Evolutionary conservation across 108 stramenopile species (phyloP), one percentile per base, ranked within the genome.

Genomic region (Nitzschia putrida): DNA sequence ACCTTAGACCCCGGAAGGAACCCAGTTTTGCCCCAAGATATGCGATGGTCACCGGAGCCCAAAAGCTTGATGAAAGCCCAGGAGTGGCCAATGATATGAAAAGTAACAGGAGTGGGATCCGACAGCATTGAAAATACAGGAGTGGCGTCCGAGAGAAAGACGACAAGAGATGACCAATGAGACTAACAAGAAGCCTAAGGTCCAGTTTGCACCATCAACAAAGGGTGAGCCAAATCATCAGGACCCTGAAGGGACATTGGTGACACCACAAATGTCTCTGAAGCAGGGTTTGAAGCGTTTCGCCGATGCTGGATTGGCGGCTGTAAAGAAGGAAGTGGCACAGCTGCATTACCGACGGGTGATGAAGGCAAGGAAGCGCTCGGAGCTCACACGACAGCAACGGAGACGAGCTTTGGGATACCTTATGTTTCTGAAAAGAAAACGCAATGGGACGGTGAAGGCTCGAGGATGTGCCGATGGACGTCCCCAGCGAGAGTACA

Each of bases 381-480:
- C 53, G 0, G 25, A 51, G 22, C 26, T 86, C 45, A 72, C 73
- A 8, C 6, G 58, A 3, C 14, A 68, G 3, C 45, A 78, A 40
- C 54, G 52, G 14, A 7, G 42, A 1, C 38, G 29, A 3, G 74
- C 72, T 8, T 20, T 80, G 16, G 66, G 53, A 7, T 53, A 44
- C 11, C 64, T 80, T 3, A 72, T 83, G 54, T 78, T 83, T 55
- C 53, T 85, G 0, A 71, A 20, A 8, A 64, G 76, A 50, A 85
- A 85, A 41, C 14, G 64, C 39, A 13, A 41, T 54, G 78, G 81
- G 0, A 52, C 25, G 12, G 34, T 80, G 0, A 84, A 84, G 45
- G 71, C 71, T 12, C 41, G 75, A 63, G 57, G 13, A 4, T 68
- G 66, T 51, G 63, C 66, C 34, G 65, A 78, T 39, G 83, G 83